Base-by-base conservation (phyloP, 192 early-diverging fungal genomes). In the Gryganskiella cystojenkinii region DNA sequence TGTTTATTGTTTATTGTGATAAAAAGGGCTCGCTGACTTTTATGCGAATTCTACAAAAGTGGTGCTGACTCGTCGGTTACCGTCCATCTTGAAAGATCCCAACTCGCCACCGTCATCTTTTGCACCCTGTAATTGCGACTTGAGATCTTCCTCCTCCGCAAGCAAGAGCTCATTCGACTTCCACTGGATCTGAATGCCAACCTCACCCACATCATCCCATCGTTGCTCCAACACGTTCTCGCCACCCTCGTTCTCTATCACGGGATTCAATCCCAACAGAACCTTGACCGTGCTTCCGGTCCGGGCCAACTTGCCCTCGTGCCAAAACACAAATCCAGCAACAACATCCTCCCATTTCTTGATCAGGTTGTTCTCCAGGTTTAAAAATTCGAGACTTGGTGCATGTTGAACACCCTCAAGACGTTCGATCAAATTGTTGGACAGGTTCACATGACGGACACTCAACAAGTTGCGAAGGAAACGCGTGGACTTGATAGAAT, bases 391-490 rank as follows among this genome's bases (percentile, higher is more conserved):
- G 22, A 78, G 59, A 22, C 65, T 64, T 1, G 73, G 73, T 4
- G 66, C 65, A 53, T 78, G 73, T 45, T 68, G 73, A 9, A 78
- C 11, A n/a, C 73, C 73, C 33, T 78, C 73, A 3, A 78, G 49
- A 33, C 61, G 73, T n/a, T 78, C 49, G 52, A 78, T 69, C 61
- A 69, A 20, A 47, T 78, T 78, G 61, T 78, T 78, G 66, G 73
- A 62, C 13, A 78, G 27, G 33, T 52, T 78, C 19, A 78, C 51
- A 14, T 55, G 73, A 10, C 66, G 65, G 15, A 78, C 73, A 20
- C 47, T 56, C 22, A 78, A 31, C n/a, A 78, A 31, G 31, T 78
- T 78, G 34, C 73, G 47, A 9, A 78, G 27, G 42, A 78, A 78
- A 1, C 66, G 73, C 15, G 73, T 78, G 30, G 73, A 78, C 17